These are phyloP conservation scores for Fraxinus platypoda DNA, from an alignment of 305 asterid genomes.

Conservation along the genomic window DNA sequence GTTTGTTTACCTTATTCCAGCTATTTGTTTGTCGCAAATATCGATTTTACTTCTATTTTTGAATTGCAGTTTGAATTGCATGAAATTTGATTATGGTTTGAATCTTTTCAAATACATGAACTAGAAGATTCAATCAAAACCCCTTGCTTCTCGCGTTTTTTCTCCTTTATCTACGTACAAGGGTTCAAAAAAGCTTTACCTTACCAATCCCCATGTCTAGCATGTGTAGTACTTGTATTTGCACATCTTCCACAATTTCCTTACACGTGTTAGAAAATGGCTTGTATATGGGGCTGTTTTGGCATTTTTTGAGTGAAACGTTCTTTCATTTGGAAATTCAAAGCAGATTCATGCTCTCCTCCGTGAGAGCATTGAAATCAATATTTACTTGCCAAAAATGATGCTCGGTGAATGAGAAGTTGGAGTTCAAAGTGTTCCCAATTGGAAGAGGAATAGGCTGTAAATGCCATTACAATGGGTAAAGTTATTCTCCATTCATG, in stretches of 20 bases:
- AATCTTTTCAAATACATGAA: neutral
- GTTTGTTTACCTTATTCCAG: slow-evolving; percentile 38
- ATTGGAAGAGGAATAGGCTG: neutral
- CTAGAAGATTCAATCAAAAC: neutral
- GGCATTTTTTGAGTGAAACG: neutral
- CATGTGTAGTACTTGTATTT: neutral
- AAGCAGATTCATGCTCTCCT: neutral
- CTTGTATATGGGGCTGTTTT: neutral
- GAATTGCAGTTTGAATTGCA: neutral
- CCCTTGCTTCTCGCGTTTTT: neutral
- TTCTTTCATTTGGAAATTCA: neutral
- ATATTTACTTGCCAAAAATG: neutral
- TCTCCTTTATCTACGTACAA: neutral
- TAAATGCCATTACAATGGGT: neutral
- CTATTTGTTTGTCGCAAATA: neutral
- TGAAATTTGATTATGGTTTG: neutral
- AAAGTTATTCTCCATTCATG: neutral
- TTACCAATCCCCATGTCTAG: neutral
- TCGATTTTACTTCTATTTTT: neutral
- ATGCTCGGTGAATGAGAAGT: neutral
- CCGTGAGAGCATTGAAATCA: neutral
- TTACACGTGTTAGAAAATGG: neutral
- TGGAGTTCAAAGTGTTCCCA: neutral
- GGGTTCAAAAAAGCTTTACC: neutral
- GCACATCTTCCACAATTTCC: neutral